Evolutionary conservation across 768 basidiomycete species (phyloP), one percentile per base, ranked within the genome.

Genomic region (Chiua virens): DNA sequence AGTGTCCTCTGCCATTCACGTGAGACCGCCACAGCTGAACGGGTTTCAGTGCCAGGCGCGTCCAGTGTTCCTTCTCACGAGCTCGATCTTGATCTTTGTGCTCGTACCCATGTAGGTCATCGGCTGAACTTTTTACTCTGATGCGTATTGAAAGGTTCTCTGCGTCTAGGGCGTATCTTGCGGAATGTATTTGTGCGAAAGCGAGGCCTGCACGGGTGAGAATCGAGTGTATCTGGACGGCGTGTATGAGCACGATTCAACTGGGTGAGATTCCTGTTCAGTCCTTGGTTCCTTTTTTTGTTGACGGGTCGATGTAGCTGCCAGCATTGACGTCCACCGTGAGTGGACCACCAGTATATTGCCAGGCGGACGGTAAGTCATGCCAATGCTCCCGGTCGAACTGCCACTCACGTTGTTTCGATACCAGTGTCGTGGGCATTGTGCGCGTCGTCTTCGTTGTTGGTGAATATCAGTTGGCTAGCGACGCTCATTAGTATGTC

Each of bases 211-310:
- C 78, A 17, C 69, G 68, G 25, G 73, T 82, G 34, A 60, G 72
- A 44, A 63, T 79, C 25, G 86, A 88, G 61, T 84, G 80, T 55
- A 59, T 53, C 17, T 87, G 85, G 83, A 75, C 80, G 8, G 73
- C 67, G 8, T 50, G 79, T 10, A 63, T 82, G 55, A 74, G 76
- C 52, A 45, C 75, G 7, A 61, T 83, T 28, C 78, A 85, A 49
- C 70, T 81, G 32, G 77, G 85, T 81, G 51, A 52, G 75, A 59
- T 30, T n/a, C 49, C 23, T 30, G 6, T 18, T 23, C 18, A 1
- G 1, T 3, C 8, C 41, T 34, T 21, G 38, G 22, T 13, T 50
- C 21, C 15, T 11, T 3, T n/a, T 39, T 21, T 27, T 8, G 45
- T 27, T 57, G 30, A 46, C 13, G 42, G 11, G 6, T 48, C 20